These are phyloP conservation scores for Bothriochloa decipiens DNA, from an alignment of 176 grass and related monocot species.

Conservation along the genomic window DNA sequence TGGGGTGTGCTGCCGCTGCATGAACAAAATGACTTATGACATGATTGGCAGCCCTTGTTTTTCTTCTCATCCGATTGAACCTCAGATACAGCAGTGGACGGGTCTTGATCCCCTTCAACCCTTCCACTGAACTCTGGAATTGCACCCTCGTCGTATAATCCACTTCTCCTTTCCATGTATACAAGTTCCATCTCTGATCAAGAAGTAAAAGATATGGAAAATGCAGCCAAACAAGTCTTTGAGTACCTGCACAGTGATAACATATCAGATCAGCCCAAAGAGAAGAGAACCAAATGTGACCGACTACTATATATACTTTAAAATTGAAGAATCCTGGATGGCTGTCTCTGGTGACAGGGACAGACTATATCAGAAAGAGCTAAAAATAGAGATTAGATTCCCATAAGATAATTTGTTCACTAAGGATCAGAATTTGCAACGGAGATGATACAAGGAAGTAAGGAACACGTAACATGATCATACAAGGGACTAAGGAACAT, in stretches of 20 bases:
- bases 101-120: conserved; percentile 27
- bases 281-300: not conserved
- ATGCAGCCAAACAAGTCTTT: conserved; percentile 8
- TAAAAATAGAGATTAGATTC: conserved; percentile 5
- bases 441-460: not conserved
- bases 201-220: not conserved
- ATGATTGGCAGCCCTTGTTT: conserved; percentile 39
- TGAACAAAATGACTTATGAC: conserved; percentile 35
- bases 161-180: conserved; percentile 50
- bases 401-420: not conserved
- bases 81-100: conserved; percentile 14
- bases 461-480: conserved; percentile 17
- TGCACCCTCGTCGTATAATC: conserved; percentile 9
- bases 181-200: conserved; percentile 31
- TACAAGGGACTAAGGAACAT: conserved; percentile 13
- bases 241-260: conserved; percentile 34
- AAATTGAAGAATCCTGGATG: not conserved
- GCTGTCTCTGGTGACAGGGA: not conserved
- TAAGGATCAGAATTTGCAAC: not conserved
- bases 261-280: conserved; percentile 23
- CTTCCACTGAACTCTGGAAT: conserved; percentile 54
- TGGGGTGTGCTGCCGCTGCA: conserved; percentile 24
- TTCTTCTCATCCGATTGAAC: conserved; percentile 45
- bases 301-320: conserved; percentile 1
- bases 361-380: conserved; percentile 11